Percentiles rank a stretch among this genome's conserved stretches.
phyloP scores from a whole-genome alignment of 1,284 basidiomycete genomes.

The Coniophora puteana region DNA sequence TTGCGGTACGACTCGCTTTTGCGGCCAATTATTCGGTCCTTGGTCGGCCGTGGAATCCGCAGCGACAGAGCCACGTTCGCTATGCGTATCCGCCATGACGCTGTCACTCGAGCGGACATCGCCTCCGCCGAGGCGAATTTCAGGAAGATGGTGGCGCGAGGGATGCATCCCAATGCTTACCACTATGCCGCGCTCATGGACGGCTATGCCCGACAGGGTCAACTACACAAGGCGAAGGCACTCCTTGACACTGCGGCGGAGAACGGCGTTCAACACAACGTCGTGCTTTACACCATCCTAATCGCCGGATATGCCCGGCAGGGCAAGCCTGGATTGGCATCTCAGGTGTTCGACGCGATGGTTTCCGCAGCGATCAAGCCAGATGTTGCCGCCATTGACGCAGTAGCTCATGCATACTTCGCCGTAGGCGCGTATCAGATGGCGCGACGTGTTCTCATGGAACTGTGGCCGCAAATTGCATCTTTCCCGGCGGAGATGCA shows the following conservation, averaged over 20 bases:
- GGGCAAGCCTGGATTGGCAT: slow-evolving; percentile 50
- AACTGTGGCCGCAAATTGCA: slow-evolving; percentile 62
- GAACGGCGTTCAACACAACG: slow-evolving; percentile 49
- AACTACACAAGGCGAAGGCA: slow-evolving; percentile 48
- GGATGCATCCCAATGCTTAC: slow-evolving; percentile 62
- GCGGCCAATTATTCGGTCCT: slow-evolving; percentile 41
- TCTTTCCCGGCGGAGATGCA: slow-evolving; percentile 51
- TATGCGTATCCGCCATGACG: slow-evolving; percentile 60
- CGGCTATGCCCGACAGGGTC: slow-evolving; percentile 51
- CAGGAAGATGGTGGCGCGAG: slow-evolving; percentile 52
- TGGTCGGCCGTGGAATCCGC: slow-evolving; percentile 43
- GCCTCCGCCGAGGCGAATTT: slow-evolving; percentile 50
- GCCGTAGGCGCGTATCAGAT: slow-evolving; percentile 44
- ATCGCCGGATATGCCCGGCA: slow-evolving; percentile 61
- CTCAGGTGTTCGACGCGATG: slow-evolving; percentile 60
- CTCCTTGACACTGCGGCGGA: slow-evolving; percentile 47
- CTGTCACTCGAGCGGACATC: slow-evolving; percentile 45
- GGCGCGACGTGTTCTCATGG: slow-evolving; percentile 51
- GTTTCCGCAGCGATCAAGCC: slow-evolving; percentile 55
- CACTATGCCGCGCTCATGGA: slow-evolving; percentile 72
- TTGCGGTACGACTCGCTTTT: slow-evolving; percentile 33
- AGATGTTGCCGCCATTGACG: slow-evolving; percentile 65
- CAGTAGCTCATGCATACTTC: slow-evolving; percentile 64
- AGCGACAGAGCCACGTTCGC: slow-evolving; percentile 54
- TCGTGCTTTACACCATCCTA: slow-evolving; percentile 70